Evolutionary conservation across 805 yeast genomes (phyloP), one percentile per base, ranked within the genome.

Genomic region (Metschnikowia koreensis): DNA sequence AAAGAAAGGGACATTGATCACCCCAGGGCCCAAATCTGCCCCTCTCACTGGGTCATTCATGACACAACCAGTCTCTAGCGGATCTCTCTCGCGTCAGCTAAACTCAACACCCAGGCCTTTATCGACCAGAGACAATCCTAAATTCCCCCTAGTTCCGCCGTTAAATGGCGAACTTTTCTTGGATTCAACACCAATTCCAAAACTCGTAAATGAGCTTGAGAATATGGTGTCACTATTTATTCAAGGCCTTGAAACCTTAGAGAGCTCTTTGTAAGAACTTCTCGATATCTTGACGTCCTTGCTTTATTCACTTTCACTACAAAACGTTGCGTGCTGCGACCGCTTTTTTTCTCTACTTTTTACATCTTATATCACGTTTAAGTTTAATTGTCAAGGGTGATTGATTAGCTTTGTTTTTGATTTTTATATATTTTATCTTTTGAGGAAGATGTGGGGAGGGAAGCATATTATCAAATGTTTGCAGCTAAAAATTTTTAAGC

Each of bases 201-300:
- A 68, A 47, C 59, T 75, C 40, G 63, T 69, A 8, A 60, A 51
- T 37, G 79, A 74, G 50, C 59, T 75, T 37, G 79, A 75, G 41
- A 49, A 45, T 12, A 70, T 75, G 71, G 68, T 74, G 16, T 60
- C 64, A 38, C 58, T 70, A 36, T 73, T 75, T 56, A 68, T 61
- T 44, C 68, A 65, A 53, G 78, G 78, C 0, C 62, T 75, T 46
- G 78, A 73, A n/a, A 69, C 72, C 3, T 63, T 75, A 46, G 77
- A 73, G 43, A 41, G 44, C 44, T 50, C 55, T 12, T 44, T 58
- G 11, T 50, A 39, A 40, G 44, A 31, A 31, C 34, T 31, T 31
- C 34, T 31, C 34, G 13, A 31, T 2, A 12, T 9, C 34, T 31
- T 31, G 22, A 22, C 34, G 34, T 12, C 10, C 6, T 31, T 31